Conservation (phyloP, 176 grass and related monocot genomes). For the Aegilops umbellulata region DNA sequence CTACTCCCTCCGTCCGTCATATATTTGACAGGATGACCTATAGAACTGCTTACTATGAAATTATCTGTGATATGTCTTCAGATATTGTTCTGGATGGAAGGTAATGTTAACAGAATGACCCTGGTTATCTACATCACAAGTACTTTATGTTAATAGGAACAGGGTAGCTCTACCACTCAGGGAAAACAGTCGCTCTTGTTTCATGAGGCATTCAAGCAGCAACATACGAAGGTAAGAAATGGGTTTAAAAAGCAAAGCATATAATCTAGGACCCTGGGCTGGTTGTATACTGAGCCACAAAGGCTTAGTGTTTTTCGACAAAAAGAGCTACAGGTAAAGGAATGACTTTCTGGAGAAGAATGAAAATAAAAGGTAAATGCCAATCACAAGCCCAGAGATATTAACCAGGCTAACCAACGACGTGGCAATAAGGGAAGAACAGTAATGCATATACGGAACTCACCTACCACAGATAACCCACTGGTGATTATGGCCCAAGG, state of each 20-base stretch:
- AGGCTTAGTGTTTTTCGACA: not conserved
- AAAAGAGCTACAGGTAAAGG: slow-evolving; percentile 13
- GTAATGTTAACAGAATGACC: not conserved
- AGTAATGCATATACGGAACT: slow-evolving; percentile 31
- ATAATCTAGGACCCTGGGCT: not conserved
- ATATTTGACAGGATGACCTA: too few species aligned
- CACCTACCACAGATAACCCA: slow-evolving; percentile 37
- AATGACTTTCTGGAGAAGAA: not conserved
- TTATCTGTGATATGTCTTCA: not conserved
- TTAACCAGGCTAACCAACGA: not conserved
- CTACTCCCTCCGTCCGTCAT: too few species aligned
- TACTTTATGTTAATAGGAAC: not conserved
- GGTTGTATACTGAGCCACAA: not conserved
- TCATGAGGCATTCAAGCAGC: not conserved
- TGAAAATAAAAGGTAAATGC: not conserved
- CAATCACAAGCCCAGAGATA: not conserved
- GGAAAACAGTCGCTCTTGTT: not conserved
- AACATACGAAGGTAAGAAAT: not conserved
- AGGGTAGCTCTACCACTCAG: not conserved
- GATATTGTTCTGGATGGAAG: too few species aligned
- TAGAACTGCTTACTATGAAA: too few species aligned
- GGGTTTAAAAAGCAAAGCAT: not conserved
- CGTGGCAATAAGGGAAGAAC: slow-evolving; percentile 30
- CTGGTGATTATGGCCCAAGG: slow-evolving; percentile 44
- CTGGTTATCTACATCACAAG: not conserved